Conservation (phyloP, 805 yeast genomes). For the Yarrowia sp. region DNA sequence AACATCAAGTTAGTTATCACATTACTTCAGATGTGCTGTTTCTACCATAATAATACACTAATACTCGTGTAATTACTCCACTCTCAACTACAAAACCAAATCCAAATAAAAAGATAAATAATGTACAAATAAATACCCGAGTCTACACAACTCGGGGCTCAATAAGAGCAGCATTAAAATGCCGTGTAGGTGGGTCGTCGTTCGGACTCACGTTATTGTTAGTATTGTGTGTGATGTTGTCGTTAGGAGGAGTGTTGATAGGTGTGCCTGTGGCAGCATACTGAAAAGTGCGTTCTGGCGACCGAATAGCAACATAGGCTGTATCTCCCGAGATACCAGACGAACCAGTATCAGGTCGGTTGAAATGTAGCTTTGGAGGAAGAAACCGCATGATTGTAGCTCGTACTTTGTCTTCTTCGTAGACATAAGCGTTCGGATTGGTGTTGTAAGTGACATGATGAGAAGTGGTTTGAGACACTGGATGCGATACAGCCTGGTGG, state of each 20-base stretch:
- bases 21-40: too few species aligned
- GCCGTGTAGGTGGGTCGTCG: not conserved
- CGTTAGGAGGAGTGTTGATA: not conserved
- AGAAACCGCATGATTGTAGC: conserved; percentile 5
- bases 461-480: not conserved
- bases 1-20: too few species aligned
- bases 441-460: not conserved
- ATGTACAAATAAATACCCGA: conserved; percentile 2
- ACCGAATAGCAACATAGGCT: not conserved
- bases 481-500: not conserved
- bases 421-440: not conserved
- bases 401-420: conserved; percentile 10
- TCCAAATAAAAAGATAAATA: not conserved
- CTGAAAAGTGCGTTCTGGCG: not conserved
- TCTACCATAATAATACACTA: too few species aligned
- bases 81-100: too few species aligned
- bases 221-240: not conserved
- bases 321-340: conserved; percentile 1
- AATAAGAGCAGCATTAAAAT: not conserved
- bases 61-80: too few species aligned
- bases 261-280: not conserved
- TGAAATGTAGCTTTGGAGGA: not conserved
- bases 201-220: not conserved
- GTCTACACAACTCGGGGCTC: not conserved
- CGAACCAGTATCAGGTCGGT: not conserved